Conservation (phyloP, 305 asterid species). For the Withania somnifera region DNA sequence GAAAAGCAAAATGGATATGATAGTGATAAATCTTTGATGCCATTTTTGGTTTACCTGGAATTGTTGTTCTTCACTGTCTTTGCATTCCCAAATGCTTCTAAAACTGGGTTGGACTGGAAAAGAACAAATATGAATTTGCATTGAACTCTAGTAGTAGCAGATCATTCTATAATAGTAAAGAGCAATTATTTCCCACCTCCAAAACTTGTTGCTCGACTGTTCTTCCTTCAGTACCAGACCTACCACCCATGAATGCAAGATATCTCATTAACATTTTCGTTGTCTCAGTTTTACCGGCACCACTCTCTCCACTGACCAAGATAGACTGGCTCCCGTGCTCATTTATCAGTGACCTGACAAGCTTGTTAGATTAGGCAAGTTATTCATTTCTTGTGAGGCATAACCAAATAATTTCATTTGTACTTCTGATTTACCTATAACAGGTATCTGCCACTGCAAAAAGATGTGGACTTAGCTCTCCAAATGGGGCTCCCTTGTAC, state of each 20-base stretch:
- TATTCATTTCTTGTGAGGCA: background rate
- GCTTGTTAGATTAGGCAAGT: background rate
- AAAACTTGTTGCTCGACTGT: constrained; percentile 95
- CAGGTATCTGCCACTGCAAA: constrained; percentile 93
- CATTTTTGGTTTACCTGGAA: constrained; percentile 50
- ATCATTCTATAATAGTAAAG: background rate
- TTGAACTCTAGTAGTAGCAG: constrained; percentile 2
- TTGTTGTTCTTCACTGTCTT: constrained; percentile 90
- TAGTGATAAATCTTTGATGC: background rate
- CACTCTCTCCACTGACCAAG: constrained; percentile 97
- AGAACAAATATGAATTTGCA: constrained; percentile 5
- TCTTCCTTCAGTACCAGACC: constrained; percentile 79
- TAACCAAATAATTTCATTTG: background rate
- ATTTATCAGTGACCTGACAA: constrained; percentile 61
- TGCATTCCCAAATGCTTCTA: constrained; percentile 96
- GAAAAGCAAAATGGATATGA: background rate
- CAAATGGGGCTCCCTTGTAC: constrained; percentile 88
- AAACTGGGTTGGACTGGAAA: constrained; percentile 84
- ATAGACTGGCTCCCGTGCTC: constrained; percentile 89
- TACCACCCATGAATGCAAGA: constrained; percentile 96
- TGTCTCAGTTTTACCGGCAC: constrained; percentile 96
- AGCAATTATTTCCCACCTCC: constrained; percentile 45
- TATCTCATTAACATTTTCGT: constrained; percentile 94
- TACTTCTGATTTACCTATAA: constrained; percentile 43
- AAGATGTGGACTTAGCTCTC: constrained; percentile 95